Evolutionary conservation across 2,329 filamentous ascomycete species (phyloP).

Genomic region (Fusarium nanum): DNA sequence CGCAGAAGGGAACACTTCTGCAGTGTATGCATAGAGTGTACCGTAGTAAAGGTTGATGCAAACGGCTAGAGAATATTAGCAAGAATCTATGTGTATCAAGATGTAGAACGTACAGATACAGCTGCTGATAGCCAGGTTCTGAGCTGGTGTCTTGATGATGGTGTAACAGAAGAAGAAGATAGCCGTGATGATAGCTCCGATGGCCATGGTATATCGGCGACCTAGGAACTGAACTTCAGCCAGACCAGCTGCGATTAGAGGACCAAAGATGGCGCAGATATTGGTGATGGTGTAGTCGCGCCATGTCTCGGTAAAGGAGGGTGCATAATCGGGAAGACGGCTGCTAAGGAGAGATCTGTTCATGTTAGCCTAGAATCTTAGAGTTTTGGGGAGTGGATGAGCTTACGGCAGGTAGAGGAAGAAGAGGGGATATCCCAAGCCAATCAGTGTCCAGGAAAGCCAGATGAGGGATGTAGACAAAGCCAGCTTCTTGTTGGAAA

Average conservation of each 20-base stretch:
- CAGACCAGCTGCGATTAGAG: slow-evolving; percentile 71
- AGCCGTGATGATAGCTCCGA: slow-evolving; percentile 15
- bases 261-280: slow-evolving; percentile 73
- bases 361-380: background rate
- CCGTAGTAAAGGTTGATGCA: slow-evolving; percentile 79
- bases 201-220: slow-evolving; percentile 26
- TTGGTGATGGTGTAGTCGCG: slow-evolving; percentile 65
- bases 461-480: slow-evolving; percentile 20
- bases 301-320: slow-evolving; percentile 9
- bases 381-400: background rate
- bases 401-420: slow-evolving; percentile 76
- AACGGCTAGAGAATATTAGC: slow-evolving; percentile 56
- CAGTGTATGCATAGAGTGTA: slow-evolving; percentile 73
- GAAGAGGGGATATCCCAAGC: slow-evolving; percentile 79
- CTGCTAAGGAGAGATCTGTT: background rate
- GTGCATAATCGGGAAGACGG: slow-evolving; percentile 4
- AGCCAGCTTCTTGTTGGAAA: slow-evolving; percentile 14
- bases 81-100: rapidly evolving
- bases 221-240: slow-evolving; percentile 59
- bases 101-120: background rate
- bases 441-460: slow-evolving; percentile 62
- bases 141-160: slow-evolving; percentile 18
- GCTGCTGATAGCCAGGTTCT: slow-evolving; percentile 21
- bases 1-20: slow-evolving; percentile 72
- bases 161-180: slow-evolving; percentile 27